Percentiles rank a stretch among this genome's conserved stretches.
phyloP scores from a whole-genome alignment of 176 grass and related monocot genomes.

The Alopecurus myosuroides region DNA sequence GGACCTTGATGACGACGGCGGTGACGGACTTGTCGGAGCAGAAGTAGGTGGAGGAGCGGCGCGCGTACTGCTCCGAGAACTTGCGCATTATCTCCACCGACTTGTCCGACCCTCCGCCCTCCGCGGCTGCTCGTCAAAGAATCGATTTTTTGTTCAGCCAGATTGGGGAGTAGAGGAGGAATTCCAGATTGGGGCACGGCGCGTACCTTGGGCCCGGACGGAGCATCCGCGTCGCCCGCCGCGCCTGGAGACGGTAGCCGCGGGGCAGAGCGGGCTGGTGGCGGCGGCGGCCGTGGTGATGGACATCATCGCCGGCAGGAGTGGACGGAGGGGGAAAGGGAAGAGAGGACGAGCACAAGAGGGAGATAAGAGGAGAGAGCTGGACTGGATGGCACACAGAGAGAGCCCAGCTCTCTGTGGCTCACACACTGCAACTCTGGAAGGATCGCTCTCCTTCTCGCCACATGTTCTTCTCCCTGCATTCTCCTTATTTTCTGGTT shows the following conservation, averaged over 20 bases:
- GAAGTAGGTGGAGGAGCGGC: slow-evolving; percentile 74
- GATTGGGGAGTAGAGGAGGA: neutral
- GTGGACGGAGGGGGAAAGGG: neutral
- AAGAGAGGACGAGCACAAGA: neutral
- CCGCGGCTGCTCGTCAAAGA: neutral
- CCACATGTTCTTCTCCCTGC: neutral
- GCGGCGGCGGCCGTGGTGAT: neutral
- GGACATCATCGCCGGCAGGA: slow-evolving; percentile 6
- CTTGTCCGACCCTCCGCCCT: slow-evolving; percentile 40
- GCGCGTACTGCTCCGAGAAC: slow-evolving; percentile 97
- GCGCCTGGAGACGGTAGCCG: neutral
- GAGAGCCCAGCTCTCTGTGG: neutral
- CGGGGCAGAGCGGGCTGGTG: neutral
- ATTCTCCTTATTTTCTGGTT: neutral
- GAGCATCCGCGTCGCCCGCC: neutral
- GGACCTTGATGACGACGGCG: slow-evolving; percentile 88
- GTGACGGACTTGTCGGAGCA: slow-evolving; percentile 94
- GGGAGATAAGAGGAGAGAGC: neutral
- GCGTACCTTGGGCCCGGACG: slow-evolving; percentile 36
- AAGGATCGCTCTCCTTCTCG: neutral
- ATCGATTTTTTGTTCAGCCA: neutral
- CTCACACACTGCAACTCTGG: neutral
- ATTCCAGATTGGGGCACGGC: neutral
- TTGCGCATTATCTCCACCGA: slow-evolving; percentile 96
- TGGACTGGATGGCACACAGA: neutral